phyloP scores from a whole-genome alignment of 1,139 yeast genomes.

The Saccharomyces hybrid region DNA sequence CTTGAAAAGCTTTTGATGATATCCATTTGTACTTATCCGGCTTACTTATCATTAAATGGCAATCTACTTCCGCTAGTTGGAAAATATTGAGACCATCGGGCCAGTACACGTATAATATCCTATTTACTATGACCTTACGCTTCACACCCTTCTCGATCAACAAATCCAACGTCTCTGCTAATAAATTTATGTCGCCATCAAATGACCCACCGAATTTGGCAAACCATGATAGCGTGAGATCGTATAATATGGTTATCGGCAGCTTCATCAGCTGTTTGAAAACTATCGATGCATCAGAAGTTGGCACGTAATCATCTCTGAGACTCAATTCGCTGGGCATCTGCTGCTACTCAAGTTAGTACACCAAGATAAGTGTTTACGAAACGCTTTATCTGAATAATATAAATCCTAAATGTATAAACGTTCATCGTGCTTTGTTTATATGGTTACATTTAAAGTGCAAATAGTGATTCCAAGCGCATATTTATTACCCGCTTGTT shows the following conservation, averaged over 20 bases:
- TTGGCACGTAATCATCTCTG: conserved; percentile 10
- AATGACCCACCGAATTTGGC: conserved; percentile 12
- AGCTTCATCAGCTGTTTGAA: conserved; percentile 15
- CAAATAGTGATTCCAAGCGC: not conserved
- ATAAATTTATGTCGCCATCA: not conserved
- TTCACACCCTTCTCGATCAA: conserved; percentile 9
- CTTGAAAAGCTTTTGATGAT: conserved; percentile 46
- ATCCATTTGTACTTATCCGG: conserved; percentile 51
- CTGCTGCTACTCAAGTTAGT: not conserved
- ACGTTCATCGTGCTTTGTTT: too few relatives aligned
- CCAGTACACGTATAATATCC: conserved; percentile 51
- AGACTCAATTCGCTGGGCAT: conserved; percentile 2
- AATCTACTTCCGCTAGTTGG: conserved; percentile 68
- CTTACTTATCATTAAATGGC: conserved; percentile 53
- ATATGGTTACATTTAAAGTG: too few relatives aligned
- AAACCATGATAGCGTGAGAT: conserved; percentile 19
- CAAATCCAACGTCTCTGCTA: conserved; percentile 4
- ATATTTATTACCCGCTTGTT: not conserved
- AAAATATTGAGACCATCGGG: conserved; percentile 55
- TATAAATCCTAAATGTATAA: too few relatives aligned
- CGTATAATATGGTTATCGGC: conserved; percentile 15
- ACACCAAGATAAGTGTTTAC: too few relatives aligned
- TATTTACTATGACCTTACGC: conserved; percentile 15
- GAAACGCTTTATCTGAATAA: too few relatives aligned
- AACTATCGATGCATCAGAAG: conserved; percentile 9